A percentile compares a stretch with the other conserved stretches of the same genome.
Conservation (phyloP, 2,329 filamentous ascomycete genomes). For the Helminthosporium solani region DNA sequence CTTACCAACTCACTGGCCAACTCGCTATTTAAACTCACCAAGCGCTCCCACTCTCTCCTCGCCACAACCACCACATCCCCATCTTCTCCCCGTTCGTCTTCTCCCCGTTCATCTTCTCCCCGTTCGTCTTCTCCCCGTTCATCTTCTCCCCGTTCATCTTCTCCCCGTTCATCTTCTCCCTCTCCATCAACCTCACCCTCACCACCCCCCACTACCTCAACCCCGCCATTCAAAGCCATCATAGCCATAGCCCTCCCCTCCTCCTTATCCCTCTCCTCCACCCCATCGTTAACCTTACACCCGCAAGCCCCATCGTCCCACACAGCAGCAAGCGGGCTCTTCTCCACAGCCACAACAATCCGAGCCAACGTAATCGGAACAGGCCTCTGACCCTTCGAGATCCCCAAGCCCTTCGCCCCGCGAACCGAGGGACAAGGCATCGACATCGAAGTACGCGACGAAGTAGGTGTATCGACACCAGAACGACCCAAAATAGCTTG, state of each 20-base stretch:
- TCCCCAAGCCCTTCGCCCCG: no score
- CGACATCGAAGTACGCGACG: constrained; percentile 16
- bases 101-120: not conserved
- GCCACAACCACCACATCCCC: not conserved
- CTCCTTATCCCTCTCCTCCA: constrained; percentile 16
- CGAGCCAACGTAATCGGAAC: constrained; percentile 15
- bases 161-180: not conserved
- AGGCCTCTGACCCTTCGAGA: constrained; percentile 18
- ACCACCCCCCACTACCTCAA: constrained; percentile 1
- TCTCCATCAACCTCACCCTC: not conserved
- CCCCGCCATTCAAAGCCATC: constrained; percentile 10
- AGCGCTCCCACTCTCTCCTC: not conserved
- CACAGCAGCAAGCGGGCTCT: constrained; percentile 23
- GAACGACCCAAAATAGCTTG: constrained; percentile 15
- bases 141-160: not conserved
- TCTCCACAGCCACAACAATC: constrained; percentile 21
- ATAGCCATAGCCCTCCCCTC: constrained; percentile 10
- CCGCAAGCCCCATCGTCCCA: constrained; percentile 25
- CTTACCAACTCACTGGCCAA: constrained; percentile 3
- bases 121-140: not conserved
- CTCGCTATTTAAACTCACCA: constrained; percentile 4
- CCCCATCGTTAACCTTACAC: constrained; percentile 28
- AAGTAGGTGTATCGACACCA: constrained; percentile 9
- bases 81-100: not conserved
- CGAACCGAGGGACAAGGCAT: no score